These are phyloP conservation scores for Ogataea corticis DNA, from an alignment of 805 yeast genomes.

Conservation along the genomic window DNA sequence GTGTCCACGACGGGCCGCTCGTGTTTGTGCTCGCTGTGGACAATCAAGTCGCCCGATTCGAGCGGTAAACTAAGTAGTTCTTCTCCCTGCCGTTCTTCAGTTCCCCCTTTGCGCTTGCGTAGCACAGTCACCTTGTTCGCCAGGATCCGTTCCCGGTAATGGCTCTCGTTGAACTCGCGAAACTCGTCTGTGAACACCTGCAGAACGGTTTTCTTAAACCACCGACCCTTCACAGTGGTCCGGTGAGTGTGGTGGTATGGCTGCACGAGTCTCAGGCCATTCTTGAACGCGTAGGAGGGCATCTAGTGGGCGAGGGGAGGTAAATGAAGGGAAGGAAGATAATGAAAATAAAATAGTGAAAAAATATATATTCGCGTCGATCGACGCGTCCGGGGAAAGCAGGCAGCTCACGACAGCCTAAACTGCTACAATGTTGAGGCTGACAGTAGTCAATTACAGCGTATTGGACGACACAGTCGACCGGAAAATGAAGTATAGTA, in stretches of 20 bases:
- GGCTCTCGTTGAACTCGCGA: constrained; percentile 26
- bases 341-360: not conserved
- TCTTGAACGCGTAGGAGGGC: constrained; percentile 25
- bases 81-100: constrained; percentile 34
- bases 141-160: constrained; percentile 25
- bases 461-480: no score
- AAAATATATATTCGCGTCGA: not conserved
- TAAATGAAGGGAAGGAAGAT: not conserved
- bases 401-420: no score
- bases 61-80: constrained; percentile 24
- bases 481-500: no score
- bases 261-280: constrained; percentile 41
- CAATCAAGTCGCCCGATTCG: constrained; percentile 30
- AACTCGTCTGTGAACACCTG: constrained; percentile 44
- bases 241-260: constrained; percentile 42
- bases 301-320: not conserved
- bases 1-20: constrained; percentile 28
- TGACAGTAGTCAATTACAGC: not conserved
- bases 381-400: not conserved
- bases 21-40: constrained; percentile 31
- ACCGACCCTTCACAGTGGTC: constrained; percentile 45
- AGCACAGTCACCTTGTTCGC: constrained; percentile 21
- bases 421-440: no score
- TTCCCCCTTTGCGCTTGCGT: constrained; percentile 17
- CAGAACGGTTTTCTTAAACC: constrained; percentile 40